Base-by-base conservation (phyloP, 768 basidiomycete species). In the Tricholoma sp. region DNA sequence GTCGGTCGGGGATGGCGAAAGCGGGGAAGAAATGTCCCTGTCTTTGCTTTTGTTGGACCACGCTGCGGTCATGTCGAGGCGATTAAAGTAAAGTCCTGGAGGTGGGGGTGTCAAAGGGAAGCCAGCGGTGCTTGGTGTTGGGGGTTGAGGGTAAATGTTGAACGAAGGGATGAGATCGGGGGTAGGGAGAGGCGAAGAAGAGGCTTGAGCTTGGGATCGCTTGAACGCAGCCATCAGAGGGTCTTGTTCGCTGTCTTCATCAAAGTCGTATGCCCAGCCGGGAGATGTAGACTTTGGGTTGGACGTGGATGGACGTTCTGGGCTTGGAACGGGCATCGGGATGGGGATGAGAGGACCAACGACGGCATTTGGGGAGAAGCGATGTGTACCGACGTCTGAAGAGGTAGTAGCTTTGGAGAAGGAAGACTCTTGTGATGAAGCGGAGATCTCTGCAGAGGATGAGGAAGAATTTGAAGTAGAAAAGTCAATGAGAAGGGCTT, bases 321-420 rank as follows among this genome's bases (percentile, higher is more conserved):
- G 57, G 27, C 53, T 61, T 29, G 59, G 19, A 11, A 34, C 27
- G 5, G 66, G 66, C 24, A 66, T 62, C 19, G 66, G 62, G 18
- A 66, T 39, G 16, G 65, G 63, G 39, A 66, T 64, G 39, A 66
- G 63, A 4, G 63, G 65, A 5, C 55, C 35, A 56, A 53, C 27
- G 29, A 55, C 32, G 34, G 50, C 34, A 9, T 43, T 54, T 21
- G 61, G 43, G 24, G 55, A 52, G 47, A 63, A 47, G 27, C 59
- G 61, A 29, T 63, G 63, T 19, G 62, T 62, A 3, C 66, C 66
- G 8, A 66, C 49, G 46, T 66, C 66, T 3, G 66, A 66, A 6
- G 65, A 63, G 7, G 64, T 35, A 8, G 63, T 61, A 19, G 46
- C 41, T 14, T 37, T n/a, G 32, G 21, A 49, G 35, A 41, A 18